Evolutionary conservation across 2,329 filamentous ascomycete genomes (phyloP).

Genomic region (Aspergillus ibericus): DNA sequence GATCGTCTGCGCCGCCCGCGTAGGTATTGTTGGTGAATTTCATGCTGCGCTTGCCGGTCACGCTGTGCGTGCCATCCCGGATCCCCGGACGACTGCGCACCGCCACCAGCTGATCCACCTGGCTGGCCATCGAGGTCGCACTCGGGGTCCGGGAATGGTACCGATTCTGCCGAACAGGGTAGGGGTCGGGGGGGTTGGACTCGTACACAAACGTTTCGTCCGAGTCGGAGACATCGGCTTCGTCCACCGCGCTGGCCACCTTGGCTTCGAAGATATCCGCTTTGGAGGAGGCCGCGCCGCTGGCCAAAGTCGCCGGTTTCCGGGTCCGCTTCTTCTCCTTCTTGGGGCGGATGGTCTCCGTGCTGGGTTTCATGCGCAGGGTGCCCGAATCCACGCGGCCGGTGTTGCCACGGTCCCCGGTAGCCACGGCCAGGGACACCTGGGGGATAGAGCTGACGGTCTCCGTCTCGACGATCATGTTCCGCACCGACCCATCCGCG

Average conservation of each 20-base stretch:
- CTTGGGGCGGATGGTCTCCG: conserved; percentile 92
- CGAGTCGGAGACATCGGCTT: conserved; percentile 93
- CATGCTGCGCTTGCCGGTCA: conserved; percentile 85
- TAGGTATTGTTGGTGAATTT: conserved; percentile 86
- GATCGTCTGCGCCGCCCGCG: conserved; percentile 63
- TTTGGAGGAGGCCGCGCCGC: conserved; percentile 75
- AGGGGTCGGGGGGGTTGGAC: conserved; percentile 76
- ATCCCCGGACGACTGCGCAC: conserved; percentile 64
- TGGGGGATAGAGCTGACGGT: conserved; percentile 90
- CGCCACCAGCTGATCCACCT: conserved; percentile 47
- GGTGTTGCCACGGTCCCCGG: conserved; percentile 56
- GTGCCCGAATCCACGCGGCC: conserved; percentile 68
- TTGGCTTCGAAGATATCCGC: conserved; percentile 98
- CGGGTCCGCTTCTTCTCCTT: conserved; percentile 87
- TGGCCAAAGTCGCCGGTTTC: conserved; percentile 63
- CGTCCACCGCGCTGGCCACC: conserved; percentile 91
- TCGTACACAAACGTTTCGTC: conserved; percentile 99
- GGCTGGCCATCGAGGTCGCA: conserved; percentile 70
- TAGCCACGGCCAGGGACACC: conserved; percentile 66
- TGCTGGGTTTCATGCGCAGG: conserved; percentile 81
- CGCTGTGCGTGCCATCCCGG: conserved; percentile 63
- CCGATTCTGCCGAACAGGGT: conserved; percentile 61
- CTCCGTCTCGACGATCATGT: conserved; percentile 98
- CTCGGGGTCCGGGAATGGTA: conserved; percentile 95
- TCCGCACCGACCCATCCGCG: conserved; percentile 72